Evolutionary conservation across 2,329 filamentous ascomycete species (phyloP).

Genomic region (Lachnellula hyalina): DNA sequence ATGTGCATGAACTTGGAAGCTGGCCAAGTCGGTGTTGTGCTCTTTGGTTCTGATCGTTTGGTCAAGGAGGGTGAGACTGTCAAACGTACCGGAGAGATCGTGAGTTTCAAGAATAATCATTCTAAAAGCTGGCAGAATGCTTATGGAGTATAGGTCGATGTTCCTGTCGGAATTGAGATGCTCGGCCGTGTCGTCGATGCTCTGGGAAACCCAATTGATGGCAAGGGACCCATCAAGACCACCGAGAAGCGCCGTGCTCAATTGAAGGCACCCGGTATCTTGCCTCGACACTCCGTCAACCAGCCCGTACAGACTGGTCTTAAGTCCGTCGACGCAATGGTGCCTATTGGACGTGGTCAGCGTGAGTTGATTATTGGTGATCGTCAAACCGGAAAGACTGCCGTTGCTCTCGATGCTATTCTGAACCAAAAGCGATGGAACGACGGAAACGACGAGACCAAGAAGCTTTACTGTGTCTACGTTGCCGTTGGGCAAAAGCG

Average conservation of each 20-base stretch:
- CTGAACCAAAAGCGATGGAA: constrained; percentile 99
- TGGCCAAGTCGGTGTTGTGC: constrained; percentile 99
- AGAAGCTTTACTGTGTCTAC: constrained; percentile 99
- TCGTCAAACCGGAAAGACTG: constrained; percentile 99
- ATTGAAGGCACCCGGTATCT: constrained; percentile 97
- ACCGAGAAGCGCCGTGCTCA: constrained; percentile 91
- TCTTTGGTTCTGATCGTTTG: constrained; percentile 99
- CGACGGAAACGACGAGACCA: constrained; percentile 73
- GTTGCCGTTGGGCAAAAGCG: constrained; percentile 99
- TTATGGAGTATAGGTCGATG: constrained; percentile 68
- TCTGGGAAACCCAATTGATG: constrained; percentile 98
- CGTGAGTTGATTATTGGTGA: constrained; percentile 99
- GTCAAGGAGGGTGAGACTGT: constrained; percentile 99
- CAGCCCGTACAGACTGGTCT: constrained; percentile 99
- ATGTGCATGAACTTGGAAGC: constrained; percentile 99
- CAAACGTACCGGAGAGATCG: constrained; percentile 99
- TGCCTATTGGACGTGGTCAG: constrained; percentile 98
- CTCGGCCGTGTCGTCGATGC: constrained; percentile 98
- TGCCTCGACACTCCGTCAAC: constrained; percentile 95
- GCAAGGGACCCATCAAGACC: constrained; percentile 95
- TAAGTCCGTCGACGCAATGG: constrained; percentile 99
- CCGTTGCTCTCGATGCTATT: constrained; percentile 94
- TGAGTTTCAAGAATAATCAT: constrained; percentile 45
- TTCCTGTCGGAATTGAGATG: constrained; percentile 86
- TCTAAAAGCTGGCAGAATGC: constrained; percentile 6